Conservation (phyloP, 768 basidiomycete genomes). For the Tubosaeta sp. region DNA sequence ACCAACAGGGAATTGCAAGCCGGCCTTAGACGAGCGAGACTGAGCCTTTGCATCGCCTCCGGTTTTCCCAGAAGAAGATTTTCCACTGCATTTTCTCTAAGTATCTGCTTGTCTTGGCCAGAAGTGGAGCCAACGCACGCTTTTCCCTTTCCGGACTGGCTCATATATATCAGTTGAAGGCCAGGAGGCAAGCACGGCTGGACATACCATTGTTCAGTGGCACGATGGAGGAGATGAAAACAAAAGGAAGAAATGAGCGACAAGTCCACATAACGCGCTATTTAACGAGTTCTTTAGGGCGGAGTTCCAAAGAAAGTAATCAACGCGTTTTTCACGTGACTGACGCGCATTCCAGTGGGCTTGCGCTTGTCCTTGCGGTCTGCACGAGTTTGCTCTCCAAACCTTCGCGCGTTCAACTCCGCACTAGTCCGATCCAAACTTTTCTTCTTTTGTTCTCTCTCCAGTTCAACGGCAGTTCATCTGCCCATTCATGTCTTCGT, state of each 20-base stretch:
- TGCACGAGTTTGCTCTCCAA: constrained; percentile 28
- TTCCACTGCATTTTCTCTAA: constrained; percentile 34
- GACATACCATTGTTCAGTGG: constrained; percentile 32
- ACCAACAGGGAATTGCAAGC: constrained; percentile 74
- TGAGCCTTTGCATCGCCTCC: constrained; percentile 53
- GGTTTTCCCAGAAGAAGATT: constrained; percentile 44
- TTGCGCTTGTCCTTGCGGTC: constrained; percentile 21
- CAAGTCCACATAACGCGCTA: constrained; percentile 20
- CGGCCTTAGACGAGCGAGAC: constrained; percentile 64
- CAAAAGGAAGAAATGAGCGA: constrained; percentile 5
- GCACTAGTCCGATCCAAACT: constrained; percentile 13
- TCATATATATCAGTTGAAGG: constrained; percentile 6
- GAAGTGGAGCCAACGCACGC: constrained; percentile 32
- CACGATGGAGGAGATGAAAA: constrained; percentile 19
- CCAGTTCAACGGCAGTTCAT: constrained; percentile 24
- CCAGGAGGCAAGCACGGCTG: background rate
- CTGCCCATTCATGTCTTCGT: constrained; percentile 31
- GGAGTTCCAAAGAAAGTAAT: constrained; percentile 29
- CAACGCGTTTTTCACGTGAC: constrained; percentile 36
- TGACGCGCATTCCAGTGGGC: constrained; percentile 16
- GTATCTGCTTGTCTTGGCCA: constrained; percentile 1
- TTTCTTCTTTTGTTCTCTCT: constrained; percentile 3
- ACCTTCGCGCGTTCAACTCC: constrained; percentile 17
- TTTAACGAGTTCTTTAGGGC: constrained; percentile 29
- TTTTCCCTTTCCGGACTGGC: constrained; percentile 55